Conservation (phyloP, 768 basidiomycete genomes). For the Leccinum barrowsii region DNA sequence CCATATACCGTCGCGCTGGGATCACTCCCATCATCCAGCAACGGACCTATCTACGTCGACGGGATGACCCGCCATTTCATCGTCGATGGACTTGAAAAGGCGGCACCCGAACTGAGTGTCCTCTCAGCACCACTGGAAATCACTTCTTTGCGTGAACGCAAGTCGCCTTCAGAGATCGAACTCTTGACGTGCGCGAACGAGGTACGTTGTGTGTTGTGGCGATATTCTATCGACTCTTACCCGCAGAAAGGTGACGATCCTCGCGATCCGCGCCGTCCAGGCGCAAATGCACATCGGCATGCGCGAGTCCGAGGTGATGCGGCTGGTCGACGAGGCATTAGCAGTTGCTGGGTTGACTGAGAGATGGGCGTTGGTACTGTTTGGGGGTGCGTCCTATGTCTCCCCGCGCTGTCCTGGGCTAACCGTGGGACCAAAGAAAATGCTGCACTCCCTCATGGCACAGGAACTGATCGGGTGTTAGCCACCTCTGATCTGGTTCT, state of each 20-base stretch:
- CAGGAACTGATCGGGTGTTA: slow-evolving; percentile 64
- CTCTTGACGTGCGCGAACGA: slow-evolving; percentile 79
- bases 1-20: slow-evolving; percentile 55
- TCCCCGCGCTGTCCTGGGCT: not conserved
- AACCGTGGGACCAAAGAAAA: slow-evolving; percentile 50
- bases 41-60: slow-evolving; percentile 54
- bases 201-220: slow-evolving; percentile 36
- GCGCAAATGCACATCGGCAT: slow-evolving; percentile 65
- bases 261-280: slow-evolving; percentile 67
- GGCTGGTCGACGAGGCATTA: slow-evolving; percentile 57
- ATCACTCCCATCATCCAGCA: slow-evolving; percentile 22
- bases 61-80: slow-evolving; percentile 60
- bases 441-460: slow-evolving; percentile 83
- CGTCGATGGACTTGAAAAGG: slow-evolving; percentile 55
- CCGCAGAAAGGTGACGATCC: slow-evolving; percentile 63
- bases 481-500: slow-evolving; percentile 59
- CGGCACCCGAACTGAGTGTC: slow-evolving; percentile 38
- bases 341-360: slow-evolving; percentile 53
- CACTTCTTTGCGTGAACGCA: slow-evolving; percentile 65
- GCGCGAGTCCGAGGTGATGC: slow-evolving; percentile 64
- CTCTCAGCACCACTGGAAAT: slow-evolving; percentile 53
- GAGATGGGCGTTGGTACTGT: slow-evolving; percentile 64
- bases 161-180: slow-evolving; percentile 65
- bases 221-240: not conserved
- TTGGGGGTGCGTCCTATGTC: slow-evolving; percentile 57